These are phyloP conservation scores for Fonsecaea pugnacius DNA, from an alignment of 2,329 filamentous ascomycete genomes.

Conservation along the genomic window DNA sequence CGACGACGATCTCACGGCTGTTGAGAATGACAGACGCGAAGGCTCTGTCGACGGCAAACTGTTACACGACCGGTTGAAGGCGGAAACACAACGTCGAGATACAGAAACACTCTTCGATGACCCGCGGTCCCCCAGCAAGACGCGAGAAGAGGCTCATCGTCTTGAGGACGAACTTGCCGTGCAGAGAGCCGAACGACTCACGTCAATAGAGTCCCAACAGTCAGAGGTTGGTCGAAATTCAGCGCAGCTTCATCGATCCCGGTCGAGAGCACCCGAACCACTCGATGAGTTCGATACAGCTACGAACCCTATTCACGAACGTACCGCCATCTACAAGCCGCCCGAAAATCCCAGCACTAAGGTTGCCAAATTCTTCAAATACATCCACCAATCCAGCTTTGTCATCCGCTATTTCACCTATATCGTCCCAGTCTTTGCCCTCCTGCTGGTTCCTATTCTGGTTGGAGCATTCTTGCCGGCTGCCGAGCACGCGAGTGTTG, in stretches of 20 bases:
- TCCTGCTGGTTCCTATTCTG: constrained; percentile 71
- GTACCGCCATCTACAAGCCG: constrained; percentile 67
- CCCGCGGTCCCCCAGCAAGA: constrained; percentile 57
- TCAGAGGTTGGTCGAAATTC: constrained; percentile 39
- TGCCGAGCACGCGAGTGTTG: constrained; percentile 66
- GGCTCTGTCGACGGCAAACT: constrained; percentile 38
- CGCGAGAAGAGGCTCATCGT: constrained; percentile 63
- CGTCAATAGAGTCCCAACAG: constrained; percentile 47
- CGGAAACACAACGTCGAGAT: constrained; percentile 50
- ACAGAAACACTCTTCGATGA: constrained; percentile 38
- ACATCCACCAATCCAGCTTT: constrained; percentile 67
- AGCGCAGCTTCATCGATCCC: constrained; percentile 56
- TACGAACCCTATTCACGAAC: constrained; percentile 71
- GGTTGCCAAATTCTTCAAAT: constrained; percentile 68
- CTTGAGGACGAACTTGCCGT: constrained; percentile 70
- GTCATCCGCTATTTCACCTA: constrained; percentile 73
- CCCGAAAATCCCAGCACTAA: constrained; percentile 65
- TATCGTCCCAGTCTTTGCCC: constrained; percentile 65
- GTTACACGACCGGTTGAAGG: constrained; percentile 52
- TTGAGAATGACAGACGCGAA: constrained; percentile 40
- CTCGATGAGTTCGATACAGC: constrained; percentile 70
- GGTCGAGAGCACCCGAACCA: constrained; percentile 60
- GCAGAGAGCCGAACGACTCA: constrained; percentile 66
- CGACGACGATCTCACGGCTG: constrained; percentile 38
- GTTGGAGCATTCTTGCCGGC: constrained; percentile 60